Conservation (phyloP, 192 early-diverging fungal species). For the Coemansia sp. region DNA sequence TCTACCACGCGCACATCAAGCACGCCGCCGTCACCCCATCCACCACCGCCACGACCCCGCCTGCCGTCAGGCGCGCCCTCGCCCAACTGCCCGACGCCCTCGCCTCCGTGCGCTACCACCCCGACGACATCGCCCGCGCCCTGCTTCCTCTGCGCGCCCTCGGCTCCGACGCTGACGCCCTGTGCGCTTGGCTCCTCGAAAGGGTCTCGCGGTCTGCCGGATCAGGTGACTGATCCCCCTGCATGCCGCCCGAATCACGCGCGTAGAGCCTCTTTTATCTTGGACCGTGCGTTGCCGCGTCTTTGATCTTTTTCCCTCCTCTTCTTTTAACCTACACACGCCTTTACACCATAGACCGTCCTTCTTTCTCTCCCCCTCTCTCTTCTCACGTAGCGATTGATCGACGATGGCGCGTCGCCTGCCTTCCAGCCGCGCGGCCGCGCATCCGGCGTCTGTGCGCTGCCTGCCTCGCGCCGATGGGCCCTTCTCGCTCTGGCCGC, state of each 20-base stretch:
- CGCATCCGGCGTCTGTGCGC: no score
- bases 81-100: no score
- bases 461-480: no score
- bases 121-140: conserved; percentile 8
- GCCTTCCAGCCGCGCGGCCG: conserved; percentile 16
- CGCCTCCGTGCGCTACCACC: conserved; percentile 30
- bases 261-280: not conserved
- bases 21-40: conserved; percentile 1
- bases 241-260: not conserved
- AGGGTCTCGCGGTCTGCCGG: conserved; percentile 1
- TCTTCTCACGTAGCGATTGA: not conserved
- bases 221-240: conserved; percentile 11
- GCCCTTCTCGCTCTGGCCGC: conserved; percentile 23
- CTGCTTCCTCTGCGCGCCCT: conserved; percentile 8
- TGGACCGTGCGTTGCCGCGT: not conserved
- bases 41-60: conserved; percentile 15
- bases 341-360: no score
- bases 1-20: conserved; percentile 30
- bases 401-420: not conserved
- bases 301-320: not conserved
- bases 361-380: not conserved
- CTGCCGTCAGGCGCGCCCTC: conserved; percentile 9
- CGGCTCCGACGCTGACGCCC: conserved; percentile 16
- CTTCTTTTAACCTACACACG: no score
- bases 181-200: conserved; percentile 29